Base-by-base conservation (phyloP, 257 asterid species). In the Nicotiana benthamiana region DNA sequence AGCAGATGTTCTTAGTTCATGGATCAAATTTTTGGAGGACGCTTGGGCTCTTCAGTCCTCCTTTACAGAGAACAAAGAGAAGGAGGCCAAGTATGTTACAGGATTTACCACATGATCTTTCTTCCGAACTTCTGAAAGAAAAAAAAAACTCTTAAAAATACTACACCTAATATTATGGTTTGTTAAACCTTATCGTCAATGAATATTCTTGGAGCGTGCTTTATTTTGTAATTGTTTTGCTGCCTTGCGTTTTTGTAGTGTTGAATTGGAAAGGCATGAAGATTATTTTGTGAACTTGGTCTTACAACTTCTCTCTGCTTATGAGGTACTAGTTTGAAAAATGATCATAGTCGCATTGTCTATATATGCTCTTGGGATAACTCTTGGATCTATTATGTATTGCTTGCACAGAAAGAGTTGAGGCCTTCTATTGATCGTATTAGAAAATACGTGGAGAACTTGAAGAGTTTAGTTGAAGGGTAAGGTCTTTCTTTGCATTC, bases 11-110 rank as follows among this genome's bases (percentile, higher is more conserved):
- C 87, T 95, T 77, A 84, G 89, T 79, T 88, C 97, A 16, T 95
- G 97, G 98, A 92, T 86, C 85, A 92, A 90, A 80, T 95, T 95
- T 86, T 84, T 91, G 94, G 98, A 95, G 81, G 97, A 95, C 86
- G 89, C 99, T n/a, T 93, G 99, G 99, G 88, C 90, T 68, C 97
- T 95, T 86, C 99, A 89, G 85, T 87, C 91, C 85, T 88, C 94
- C 76, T 83, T 89, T 87, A 83, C 90, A 75, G 95, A 91, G 92
- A 84, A 83, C 61, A 91, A 84, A 85, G 93, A 90, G 86, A 91
- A 92, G 83, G 93, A 91, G 79, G 83, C 90, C 76, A 87, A 78
- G 98, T 95, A 89, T 57, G 90, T 84, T 79, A 56, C 52, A 83
- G 43, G 67, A 80, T 54, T 68, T 81, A 79, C 20, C 61, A 46